Percentiles rank a stretch among this genome's conserved stretches.
Evolutionary conservation across 2,329 filamentous ascomycete species (phyloP).

Genomic region (Didymosphaeria variabile): DNA sequence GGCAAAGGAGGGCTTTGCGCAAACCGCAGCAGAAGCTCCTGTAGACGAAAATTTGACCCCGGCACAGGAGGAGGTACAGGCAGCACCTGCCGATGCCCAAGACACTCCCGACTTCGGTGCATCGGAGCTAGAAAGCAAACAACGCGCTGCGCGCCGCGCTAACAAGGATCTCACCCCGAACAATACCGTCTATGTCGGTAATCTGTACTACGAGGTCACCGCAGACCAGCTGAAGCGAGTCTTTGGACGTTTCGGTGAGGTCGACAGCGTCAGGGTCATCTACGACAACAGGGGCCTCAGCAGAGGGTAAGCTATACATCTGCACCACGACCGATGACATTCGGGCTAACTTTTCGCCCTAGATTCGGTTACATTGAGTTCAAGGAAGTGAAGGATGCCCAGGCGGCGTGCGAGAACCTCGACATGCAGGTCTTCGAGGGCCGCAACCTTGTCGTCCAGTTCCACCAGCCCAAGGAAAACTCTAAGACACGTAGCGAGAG

Average conservation of each 20-base stretch:
- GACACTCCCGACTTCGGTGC: slow-evolving; percentile 40
- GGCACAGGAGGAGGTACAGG: slow-evolving; percentile 36
- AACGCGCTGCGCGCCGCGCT: not conserved
- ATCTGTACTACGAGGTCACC: slow-evolving; percentile 74
- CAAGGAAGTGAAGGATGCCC: slow-evolving; percentile 61
- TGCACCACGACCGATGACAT: not conserved
- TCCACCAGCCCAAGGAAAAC: slow-evolving; percentile 51
- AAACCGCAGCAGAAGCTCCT: slow-evolving; percentile 47
- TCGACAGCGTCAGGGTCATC: slow-evolving; percentile 64
- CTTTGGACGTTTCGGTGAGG: slow-evolving; percentile 66
- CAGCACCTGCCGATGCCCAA: slow-evolving; percentile 35
- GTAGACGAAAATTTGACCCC: slow-evolving; percentile 45
- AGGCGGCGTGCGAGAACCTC: slow-evolving; percentile 64
- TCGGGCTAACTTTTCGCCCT: slow-evolving; percentile 20
- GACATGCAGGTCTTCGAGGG: slow-evolving; percentile 70
- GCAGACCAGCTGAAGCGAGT: slow-evolving; percentile 67
- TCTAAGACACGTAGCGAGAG: slow-evolving; percentile 14
- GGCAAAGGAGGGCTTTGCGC: slow-evolving; percentile 42
- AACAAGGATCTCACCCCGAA: slow-evolving; percentile 28
- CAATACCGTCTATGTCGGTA: slow-evolving; percentile 69
- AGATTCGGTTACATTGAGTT: slow-evolving; percentile 76
- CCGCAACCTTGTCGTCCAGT: slow-evolving; percentile 70
- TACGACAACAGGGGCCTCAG: slow-evolving; percentile 70
- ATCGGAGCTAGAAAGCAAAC: slow-evolving; percentile 27
- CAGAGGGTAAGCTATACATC: slow-evolving; percentile 69